phyloP scores from a whole-genome alignment of 169 alveolate species.

The Babesia ovata region DNA sequence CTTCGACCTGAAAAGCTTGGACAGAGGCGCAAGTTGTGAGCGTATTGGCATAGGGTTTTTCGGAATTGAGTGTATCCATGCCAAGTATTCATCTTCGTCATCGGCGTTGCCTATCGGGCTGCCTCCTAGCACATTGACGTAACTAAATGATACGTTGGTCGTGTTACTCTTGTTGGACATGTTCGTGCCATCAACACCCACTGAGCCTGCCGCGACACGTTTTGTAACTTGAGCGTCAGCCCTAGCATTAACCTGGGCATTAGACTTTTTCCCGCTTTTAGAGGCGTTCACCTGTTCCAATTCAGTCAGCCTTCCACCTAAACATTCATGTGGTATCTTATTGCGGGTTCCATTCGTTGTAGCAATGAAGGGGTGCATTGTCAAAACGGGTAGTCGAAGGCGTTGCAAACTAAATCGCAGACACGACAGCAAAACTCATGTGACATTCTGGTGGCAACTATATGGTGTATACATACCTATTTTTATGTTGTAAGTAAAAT shows the following conservation, averaged over 20 bases:
- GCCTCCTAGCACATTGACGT: constrained; percentile 66
- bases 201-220: constrained; percentile 1
- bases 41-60: constrained; percentile 68
- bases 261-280: constrained; percentile 3
- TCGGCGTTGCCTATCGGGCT: constrained; percentile 33
- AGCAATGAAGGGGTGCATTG: background rate
- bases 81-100: constrained; percentile 49
- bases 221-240: constrained; percentile 1
- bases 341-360: background rate
- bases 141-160: constrained; percentile 30
- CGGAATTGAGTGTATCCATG: constrained; percentile 58
- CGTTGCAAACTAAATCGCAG: too few species aligned
- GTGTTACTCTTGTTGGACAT: background rate
- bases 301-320: constrained; percentile 53
- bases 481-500: constrained; percentile 49
- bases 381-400: background rate
- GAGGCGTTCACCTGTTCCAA: constrained; percentile 18
- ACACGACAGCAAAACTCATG: too few species aligned
- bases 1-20: constrained; percentile 40
- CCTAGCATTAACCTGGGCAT: constrained; percentile 1
- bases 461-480: constrained; percentile 29
- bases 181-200: constrained; percentile 3
- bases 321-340: background rate
- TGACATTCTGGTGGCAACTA: too few species aligned
- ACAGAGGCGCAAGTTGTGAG: constrained; percentile 61